A percentile compares a stretch with the other conserved stretches of the same genome.
Evolutionary conservation across 73 alveolate genomes (phyloP).

Genomic region (Symbiodinium pilosum): DNA sequence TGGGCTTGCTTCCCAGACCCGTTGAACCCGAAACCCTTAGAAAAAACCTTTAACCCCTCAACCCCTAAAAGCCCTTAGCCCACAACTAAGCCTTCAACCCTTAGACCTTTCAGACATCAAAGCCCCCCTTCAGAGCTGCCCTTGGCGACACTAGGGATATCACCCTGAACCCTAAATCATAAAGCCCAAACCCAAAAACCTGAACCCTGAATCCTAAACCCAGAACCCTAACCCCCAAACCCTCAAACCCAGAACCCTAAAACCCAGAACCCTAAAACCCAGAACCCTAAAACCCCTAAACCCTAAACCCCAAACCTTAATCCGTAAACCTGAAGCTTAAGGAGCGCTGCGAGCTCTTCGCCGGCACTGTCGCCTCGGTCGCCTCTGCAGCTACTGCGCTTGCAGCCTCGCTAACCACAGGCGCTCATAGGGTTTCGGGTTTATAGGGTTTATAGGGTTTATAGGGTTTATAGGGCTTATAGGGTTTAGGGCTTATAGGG

Average conservation of each 20-base stretch:
- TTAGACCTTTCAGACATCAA: background rate
- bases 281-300: background rate
- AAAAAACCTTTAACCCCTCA: too few species aligned
- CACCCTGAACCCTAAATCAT: background rate
- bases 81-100: background rate
- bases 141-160: background rate
- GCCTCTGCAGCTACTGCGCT: conserved; percentile 50
- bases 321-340: background rate
- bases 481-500: too few species aligned
- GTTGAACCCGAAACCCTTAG: too few species aligned
- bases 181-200: background rate
- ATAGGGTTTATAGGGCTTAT: background rate
- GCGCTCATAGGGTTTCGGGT: background rate
- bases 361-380: conserved; percentile 19
- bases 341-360: conserved; percentile 14
- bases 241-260: background rate
- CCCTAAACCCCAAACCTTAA: background rate
- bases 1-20: background rate
- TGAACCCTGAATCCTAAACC: background rate
- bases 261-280: background rate
- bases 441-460: background rate
- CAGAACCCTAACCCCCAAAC: background rate
- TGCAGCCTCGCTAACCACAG: conserved; percentile 59
- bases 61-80: too few species aligned
- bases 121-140: background rate